Evolutionary conservation across 164 flowering plant genomes (phyloP), one percentile per base, ranked within the genome.

Genomic region (Macadamia tetraphylla): DNA sequence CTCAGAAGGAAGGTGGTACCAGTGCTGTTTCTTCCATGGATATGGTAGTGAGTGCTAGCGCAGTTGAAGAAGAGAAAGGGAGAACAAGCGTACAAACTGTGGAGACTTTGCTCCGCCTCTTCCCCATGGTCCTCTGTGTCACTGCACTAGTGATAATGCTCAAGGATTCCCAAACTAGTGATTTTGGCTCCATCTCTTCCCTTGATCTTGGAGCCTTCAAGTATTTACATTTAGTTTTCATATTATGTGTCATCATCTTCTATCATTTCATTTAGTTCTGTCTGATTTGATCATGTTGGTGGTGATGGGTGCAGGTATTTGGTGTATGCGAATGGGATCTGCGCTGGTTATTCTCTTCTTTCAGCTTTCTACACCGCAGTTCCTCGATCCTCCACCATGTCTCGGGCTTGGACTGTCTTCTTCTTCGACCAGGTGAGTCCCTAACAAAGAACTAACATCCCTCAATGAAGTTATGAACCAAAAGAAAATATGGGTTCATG

Each of bases 271-370:
- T 35, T 35, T 23, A 23, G 23, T 35, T 35, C 40, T 2, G 40
- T 35, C 40, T 35, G 40, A 2, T 35, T 5, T 35, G 40, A 35
- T 35, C 3, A 5, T 35, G 40, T 0, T 35, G 40, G 53, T 49
- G 53, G 53, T 10, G 53, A 8, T 49, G 11, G 53, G 53, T 49
- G 73, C 80, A 92, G 98, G 86, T 93, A 85, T 67, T 75, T 91
- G 70, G 94, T 94, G 60, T 93, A 94, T 74, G 97, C 92, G 6
- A 91, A 92, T 75, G 97, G 94, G 1, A 71, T 91, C 1, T 90
- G 97, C 69, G 98, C 97, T 0, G 95, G 85, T n/a, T 94, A 92
- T 73, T 94, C 98, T 8, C 86, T 94, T 58, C 83, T 92, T 23
- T 83, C 97, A 7, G 95, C 97, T 0, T 70, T 88, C 30, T 72